Percentiles rank a stretch among this genome's conserved stretches.
These are phyloP conservation scores for Chlorella sp. DNA, from an alignment of 139 green algal species.

Conservation along the genomic window DNA sequence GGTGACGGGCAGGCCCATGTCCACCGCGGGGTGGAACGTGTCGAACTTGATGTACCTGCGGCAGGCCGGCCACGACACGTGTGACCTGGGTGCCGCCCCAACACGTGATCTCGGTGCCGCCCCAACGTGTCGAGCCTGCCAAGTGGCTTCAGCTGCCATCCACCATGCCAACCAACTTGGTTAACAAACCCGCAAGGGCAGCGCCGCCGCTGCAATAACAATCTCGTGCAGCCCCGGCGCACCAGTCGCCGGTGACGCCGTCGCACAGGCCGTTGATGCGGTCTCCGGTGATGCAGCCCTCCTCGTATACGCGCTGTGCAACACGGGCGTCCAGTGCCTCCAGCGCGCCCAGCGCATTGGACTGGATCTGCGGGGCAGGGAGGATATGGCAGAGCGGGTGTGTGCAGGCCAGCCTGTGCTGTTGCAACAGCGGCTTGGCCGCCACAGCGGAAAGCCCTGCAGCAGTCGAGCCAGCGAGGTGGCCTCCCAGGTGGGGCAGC, in stretches of 20 bases:
- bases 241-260: conserved; percentile 91
- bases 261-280: conserved; percentile 92
- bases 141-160: not conserved
- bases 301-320: conserved; percentile 67
- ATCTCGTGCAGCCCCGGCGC: conserved; percentile 18
- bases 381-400: not conserved
- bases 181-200: not conserved
- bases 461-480: no score
- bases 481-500: no score
- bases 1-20: conserved; percentile 91
- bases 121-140: no score
- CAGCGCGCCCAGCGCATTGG: conserved; percentile 88
- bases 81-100: no score
- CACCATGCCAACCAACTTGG: not conserved
- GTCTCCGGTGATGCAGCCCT: conserved; percentile 90
- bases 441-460: no score
- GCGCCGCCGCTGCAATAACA: not conserved
- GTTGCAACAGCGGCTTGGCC: no score
- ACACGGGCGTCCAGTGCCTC: conserved; percentile 83
- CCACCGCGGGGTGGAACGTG: conserved; percentile 92
- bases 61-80: no score
- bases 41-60: conserved; percentile 98
- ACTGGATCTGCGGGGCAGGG: conserved; percentile 74
- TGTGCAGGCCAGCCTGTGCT: not conserved
- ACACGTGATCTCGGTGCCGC: no score